Evolutionary conservation across 2,329 filamentous ascomycete species (phyloP), one percentile per base, ranked within the genome.

Genomic region (Penicillium brevicompactum): DNA sequence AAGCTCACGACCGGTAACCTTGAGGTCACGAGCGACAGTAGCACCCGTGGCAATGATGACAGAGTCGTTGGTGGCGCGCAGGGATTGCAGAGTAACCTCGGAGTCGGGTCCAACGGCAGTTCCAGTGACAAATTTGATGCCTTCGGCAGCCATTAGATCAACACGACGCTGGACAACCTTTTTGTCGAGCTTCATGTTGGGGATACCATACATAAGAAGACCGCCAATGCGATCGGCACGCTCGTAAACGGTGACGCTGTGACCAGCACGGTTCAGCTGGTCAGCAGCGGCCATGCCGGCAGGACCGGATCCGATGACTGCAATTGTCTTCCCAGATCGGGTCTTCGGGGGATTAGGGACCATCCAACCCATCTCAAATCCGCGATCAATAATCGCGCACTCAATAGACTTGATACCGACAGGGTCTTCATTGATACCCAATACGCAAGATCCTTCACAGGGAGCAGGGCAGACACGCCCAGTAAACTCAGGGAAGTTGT

Each of bases 161-260:
- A 94, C 92, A 74, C 93, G 90, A 49, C 93, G 90, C 82, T 97
- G 93, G 57, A 97, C 93, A 61, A 97, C 87, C 71, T 91, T 91
- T 84, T 97, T 97, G 80, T 97, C 93, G 41, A 97, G 89, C 82
- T 97, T 97, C 93, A 97, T 97, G 82, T 97, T 97, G 64, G 93
- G 93, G 65, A 97, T 97, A 65, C 93, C 93, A 72, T 97, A 97
- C 93, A 97, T 97, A 69, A 97, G 85, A 52, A 97, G 82, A 75
- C 93, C 93, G 77, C 93, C 93, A 55, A 89, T 80, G 62, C 93
- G 91, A 72, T 97, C 93, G 57, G 92, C 86, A 62, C 93, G 91
- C 82, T 97, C 93, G 70, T 94, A 97, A 16, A 97, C 86, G 11
- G 91, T 96, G 51, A 97, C 91, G 4, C 73, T 79, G 78, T 97